These are phyloP conservation scores for Moniliophthora roreri DNA, from an alignment of 1,284 basidiomycete genomes.

Conservation along the genomic window DNA sequence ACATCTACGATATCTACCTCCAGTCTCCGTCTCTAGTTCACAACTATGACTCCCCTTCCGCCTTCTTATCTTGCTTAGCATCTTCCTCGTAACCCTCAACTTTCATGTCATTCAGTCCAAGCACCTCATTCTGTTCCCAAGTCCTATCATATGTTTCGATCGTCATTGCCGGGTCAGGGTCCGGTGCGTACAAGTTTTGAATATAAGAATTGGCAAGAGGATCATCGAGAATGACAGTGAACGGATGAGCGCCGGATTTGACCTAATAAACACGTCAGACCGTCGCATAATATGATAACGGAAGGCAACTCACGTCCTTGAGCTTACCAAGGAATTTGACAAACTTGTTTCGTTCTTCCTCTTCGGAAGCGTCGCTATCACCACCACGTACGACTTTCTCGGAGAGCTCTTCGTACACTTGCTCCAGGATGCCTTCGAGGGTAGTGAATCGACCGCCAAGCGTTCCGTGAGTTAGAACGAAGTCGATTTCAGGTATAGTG, in stretches of 20 bases:
- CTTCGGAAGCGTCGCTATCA: constrained; percentile 57
- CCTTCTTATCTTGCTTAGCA: not conserved
- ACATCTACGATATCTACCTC: too few relatives aligned
- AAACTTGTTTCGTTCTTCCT: constrained; percentile 51
- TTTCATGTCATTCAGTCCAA: constrained; percentile 83
- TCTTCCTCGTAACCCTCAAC: constrained; percentile 1
- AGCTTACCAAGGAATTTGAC: constrained; percentile 78
- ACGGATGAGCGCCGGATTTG: constrained; percentile 74
- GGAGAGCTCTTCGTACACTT: constrained; percentile 94
- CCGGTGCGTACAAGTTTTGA: constrained; percentile 93
- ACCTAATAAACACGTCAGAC: constrained; percentile 44
- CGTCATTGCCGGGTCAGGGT: constrained; percentile 89
- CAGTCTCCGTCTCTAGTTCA: too few relatives aligned
- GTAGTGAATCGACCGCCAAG: constrained; percentile 99
- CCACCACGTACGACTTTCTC: constrained; percentile 85
- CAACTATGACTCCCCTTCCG: not conserved
- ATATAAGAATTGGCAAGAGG: constrained; percentile 95
- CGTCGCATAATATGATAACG: not conserved
- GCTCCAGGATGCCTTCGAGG: constrained; percentile 91
- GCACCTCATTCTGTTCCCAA: constrained; percentile 92
- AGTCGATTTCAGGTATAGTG: constrained; percentile 92
- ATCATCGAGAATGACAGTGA: constrained; percentile 95
- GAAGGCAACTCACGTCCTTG: constrained; percentile 57
- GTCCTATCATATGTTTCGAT: constrained; percentile 84
- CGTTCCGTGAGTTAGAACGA: constrained; percentile 90